Evolutionary conservation across 345 rosid genomes (phyloP), one percentile per base, ranked within the genome.

Genomic region (Linum lewisii): DNA sequence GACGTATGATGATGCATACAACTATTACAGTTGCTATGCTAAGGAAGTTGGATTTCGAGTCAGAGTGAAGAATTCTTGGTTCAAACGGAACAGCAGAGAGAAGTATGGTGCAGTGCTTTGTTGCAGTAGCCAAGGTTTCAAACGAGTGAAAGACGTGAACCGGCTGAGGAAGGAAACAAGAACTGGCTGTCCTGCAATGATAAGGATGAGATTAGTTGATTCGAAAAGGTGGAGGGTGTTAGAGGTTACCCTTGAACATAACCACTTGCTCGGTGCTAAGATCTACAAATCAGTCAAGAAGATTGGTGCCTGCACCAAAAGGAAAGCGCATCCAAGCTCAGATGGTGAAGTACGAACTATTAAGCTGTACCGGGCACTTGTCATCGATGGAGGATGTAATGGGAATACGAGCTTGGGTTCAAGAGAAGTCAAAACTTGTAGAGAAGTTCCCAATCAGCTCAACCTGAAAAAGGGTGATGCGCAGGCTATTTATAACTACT

Each of bases 111-210:
- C 88, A 1, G 90, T 84, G 29, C 90, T 84, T 59, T 82, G 91
- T 51, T 84, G 95, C 75, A 84, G 88, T 62, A 82, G 86, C 64
- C 86, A 84, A 70, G 95, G 95, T 36, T 84, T 87, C 58, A 84
- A 84, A 75, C 79, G 84, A 70, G 62, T 76, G 51, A 82, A 81
- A 59, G 91, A 82, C 50, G 90, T 71, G 32, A 87, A 82, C 59
- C 79, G 86, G 36, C 73, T 79, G 22, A 66, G 91, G 47, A 84
- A 78, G 60, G 91, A 84, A 68, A 87, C 95, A 10, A 70, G 95
- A 63, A 87, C 88, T 8, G 95, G 95, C 62, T 87, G 95, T 64
- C 86, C 88, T 64, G 95, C 86, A 5, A 87, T 87, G 95, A 55
- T 87, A 44, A 78, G 88, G 67, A 75, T 84, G 83, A 79, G 95